Evolutionary conservation across 805 yeast species (phyloP).

Genomic region (Candida jianshihensis): DNA sequence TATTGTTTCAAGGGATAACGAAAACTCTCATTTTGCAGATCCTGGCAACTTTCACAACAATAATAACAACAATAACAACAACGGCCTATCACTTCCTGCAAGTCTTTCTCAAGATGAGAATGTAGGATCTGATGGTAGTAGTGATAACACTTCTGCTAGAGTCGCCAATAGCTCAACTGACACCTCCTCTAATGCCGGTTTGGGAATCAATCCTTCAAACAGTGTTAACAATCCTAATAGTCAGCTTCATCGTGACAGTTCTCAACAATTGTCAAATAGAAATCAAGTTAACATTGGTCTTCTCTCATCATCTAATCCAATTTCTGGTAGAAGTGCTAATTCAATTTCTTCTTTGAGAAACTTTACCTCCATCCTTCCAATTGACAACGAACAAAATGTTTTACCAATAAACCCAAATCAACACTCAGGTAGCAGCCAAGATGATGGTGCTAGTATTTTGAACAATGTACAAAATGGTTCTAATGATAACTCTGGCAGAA

Average conservation of each 20-base stretch:
- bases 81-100: not conserved
- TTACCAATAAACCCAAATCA: conserved; percentile 1
- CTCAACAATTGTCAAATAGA: conserved; percentile 11
- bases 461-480: not conserved
- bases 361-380: conserved; percentile 5
- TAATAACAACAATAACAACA: not conserved
- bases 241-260: not conserved
- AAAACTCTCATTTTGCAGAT: conserved; percentile 1
- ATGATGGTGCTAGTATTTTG: conserved; percentile 3
- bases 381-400: conserved; percentile 3
- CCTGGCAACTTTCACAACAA: not conserved
- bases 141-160: not conserved
- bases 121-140: not conserved
- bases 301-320: not conserved
- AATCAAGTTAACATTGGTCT: conserved; percentile 3
- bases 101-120: not conserved
- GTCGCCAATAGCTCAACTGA: not conserved
- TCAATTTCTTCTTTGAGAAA: conserved; percentile 2
- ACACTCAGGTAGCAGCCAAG: conserved; percentile 1
- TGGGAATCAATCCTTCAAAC: conserved; percentile 1
- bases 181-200: not conserved
- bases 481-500: conserved; percentile 9
- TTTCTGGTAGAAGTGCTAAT: not conserved
- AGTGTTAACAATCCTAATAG: conserved; percentile 3
- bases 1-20: conserved; percentile 4